Conservation (phyloP, 495 filamentous ascomycete genomes). For the Neurospora tetrasperma region DNA sequence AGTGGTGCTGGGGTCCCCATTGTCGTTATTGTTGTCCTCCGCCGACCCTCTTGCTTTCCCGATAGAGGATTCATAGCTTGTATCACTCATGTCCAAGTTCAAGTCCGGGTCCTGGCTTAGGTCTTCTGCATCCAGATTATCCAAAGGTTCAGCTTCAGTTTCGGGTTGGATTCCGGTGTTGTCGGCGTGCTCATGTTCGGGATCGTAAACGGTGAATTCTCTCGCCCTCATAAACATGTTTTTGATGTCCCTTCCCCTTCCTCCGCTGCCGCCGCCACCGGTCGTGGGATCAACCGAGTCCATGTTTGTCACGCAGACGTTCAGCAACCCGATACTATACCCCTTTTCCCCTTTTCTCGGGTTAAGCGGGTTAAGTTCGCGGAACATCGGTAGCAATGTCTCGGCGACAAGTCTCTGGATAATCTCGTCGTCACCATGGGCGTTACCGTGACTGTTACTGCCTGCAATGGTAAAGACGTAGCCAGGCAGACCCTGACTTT, state of each 20-base stretch:
- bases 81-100: too few species aligned
- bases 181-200: too few species aligned
- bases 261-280: slow-evolving; percentile 6
- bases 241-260: slow-evolving; percentile 42
- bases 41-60: too few species aligned
- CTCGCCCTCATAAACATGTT: slow-evolving; percentile 60
- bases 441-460: too few species aligned
- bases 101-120: too few species aligned
- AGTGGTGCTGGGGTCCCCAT: too few species aligned
- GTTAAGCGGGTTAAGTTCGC: slow-evolving; percentile 52
- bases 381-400: slow-evolving; percentile 56
- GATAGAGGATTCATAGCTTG: too few species aligned
- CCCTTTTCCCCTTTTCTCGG: slow-evolving; percentile 18
- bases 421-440: slow-evolving; percentile 17
- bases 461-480: slow-evolving; percentile 43
- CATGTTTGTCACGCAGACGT: slow-evolving; percentile 84
- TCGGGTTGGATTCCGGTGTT: too few species aligned
- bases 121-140: too few species aligned
- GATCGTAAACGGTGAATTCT: slow-evolving; percentile 44
- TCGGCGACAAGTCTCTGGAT: slow-evolving; percentile 63
- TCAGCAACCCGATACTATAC: slow-evolving; percentile 75
- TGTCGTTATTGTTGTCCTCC: too few species aligned
- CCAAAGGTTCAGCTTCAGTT: too few species aligned
- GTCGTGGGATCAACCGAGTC: slow-evolving; percentile 30
- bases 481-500: slow-evolving; percentile 54